Conservation (phyloP, 495 filamentous ascomycete genomes). For the Neurospora terricola region DNA sequence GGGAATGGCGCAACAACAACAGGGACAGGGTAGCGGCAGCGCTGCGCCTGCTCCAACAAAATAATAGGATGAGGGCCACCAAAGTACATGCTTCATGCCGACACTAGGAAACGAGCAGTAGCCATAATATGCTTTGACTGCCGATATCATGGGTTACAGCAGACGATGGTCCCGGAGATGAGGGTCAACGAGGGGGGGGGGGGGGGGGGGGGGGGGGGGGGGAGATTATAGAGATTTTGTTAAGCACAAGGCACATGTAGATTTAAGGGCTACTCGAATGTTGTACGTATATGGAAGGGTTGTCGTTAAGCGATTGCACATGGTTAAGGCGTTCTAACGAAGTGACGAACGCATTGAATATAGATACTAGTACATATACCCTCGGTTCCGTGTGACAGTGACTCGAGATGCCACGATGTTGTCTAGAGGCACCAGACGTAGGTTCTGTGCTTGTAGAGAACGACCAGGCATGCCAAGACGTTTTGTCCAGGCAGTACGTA, state of each 20-base stretch:
- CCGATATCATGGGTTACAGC: not conserved
- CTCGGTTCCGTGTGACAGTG: not conserved
- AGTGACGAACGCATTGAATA: not conserved
- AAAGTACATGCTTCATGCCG: not conserved
- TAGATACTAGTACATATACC: not conserved
- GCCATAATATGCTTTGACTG: not conserved
- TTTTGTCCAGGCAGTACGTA: not conserved
- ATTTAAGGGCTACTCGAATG: not conserved
- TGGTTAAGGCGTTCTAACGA: not conserved
- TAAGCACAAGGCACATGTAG: not conserved
- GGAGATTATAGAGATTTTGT: not conserved
- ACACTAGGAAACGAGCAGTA: not conserved
- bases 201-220: not conserved
- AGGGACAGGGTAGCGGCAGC: constrained; percentile 34
- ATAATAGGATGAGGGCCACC: not conserved
- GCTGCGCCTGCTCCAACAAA: constrained; percentile 25
- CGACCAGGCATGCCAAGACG: not conserved
- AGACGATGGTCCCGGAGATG: not conserved
- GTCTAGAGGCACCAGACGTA: not conserved
- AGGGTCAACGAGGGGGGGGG: not conserved
- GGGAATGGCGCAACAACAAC: constrained; percentile 17
- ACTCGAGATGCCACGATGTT: not conserved
- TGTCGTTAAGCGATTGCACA: not conserved
- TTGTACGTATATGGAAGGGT: not conserved
- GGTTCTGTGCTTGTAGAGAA: not conserved